Base-by-base conservation (phyloP, 106 monocot species). In the Allium sativum region DNA sequence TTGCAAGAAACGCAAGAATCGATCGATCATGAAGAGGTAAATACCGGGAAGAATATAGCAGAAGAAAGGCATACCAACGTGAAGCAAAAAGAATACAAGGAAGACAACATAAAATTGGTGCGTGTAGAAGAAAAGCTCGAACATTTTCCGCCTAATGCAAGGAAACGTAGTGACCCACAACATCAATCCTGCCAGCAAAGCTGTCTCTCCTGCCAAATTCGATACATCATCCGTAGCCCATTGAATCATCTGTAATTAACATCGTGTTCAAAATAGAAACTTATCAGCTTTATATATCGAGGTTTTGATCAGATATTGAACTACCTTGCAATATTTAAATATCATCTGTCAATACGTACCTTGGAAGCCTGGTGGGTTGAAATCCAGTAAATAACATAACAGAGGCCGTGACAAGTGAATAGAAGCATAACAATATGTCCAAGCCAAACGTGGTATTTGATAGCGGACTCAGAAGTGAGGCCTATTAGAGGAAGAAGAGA, bases 111-210 rank as follows among this genome's bases (percentile, higher is more conserved):
- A 93, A 48, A 93, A 72, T 1, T 93, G 77, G 55, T 93, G 93
- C n/a, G 74, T 64, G 82, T 89, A 89, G 79, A 81, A 93, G 78
- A 93, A 93, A 59, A 93, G 55, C 78, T 93, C 93, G 52, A 85
- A 93, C 40, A 63, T 61, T 45, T 78, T 85, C 13, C 93, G 80
- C 73, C 89, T 63, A 7, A 93, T 81, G 42, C 70, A 69, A 8
- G 85, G 85, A 31, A 85, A 57, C 0, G 93, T 76, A 6, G 82
- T 78, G 17, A 52, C 78, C 93, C 89, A 89, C 73, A 93, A 56
- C 11, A 55, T 58, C 42, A 89, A 47, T 0, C 93, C 89, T 2
- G 22, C 15, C 18, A 86, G 61, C 20, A 93, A 48, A 48, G 93
- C 63, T 40, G 86, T 7, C 61, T 93, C 93, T 53, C 93, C 89